phyloP scores from a whole-genome alignment of 2,329 filamentous ascomycete species.

The Nigrograna mackinnonii region DNA sequence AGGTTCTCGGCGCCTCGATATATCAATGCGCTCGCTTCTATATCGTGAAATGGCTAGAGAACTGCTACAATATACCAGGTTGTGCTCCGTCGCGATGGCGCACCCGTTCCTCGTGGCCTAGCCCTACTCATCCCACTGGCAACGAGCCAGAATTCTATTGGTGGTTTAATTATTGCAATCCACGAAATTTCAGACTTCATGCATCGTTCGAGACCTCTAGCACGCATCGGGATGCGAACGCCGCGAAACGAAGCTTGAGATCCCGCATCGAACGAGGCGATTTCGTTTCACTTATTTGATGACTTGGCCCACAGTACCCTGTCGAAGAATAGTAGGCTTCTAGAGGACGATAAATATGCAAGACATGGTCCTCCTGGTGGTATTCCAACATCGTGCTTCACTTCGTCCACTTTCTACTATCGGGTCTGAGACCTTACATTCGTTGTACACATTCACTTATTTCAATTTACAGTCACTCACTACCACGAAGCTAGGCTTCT shows the following conservation, averaged over 20 bases:
- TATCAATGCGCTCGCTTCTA: conserved; percentile 24
- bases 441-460: conserved; percentile 39
- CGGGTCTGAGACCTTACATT: conserved; percentile 44
- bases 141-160: no score
- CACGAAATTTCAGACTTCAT: conserved; percentile 17
- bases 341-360: no score
- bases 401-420: no score
- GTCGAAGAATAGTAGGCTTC: no score
- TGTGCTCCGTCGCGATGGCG: no score
- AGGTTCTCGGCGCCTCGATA: conserved; percentile 30
- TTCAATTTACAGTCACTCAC: conserved; percentile 19
- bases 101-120: no score
- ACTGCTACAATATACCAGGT: no score
- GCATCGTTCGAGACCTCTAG: conserved; percentile 12
- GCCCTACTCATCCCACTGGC: no score
- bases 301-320: conserved; percentile 32
- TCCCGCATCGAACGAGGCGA: conserved; percentile 6
- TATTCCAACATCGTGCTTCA: no score
- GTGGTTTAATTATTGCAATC: conserved; percentile 29
- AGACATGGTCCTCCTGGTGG: no score
- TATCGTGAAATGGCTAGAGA: conserved; percentile 13
- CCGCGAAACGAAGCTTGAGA: conserved; percentile 21
- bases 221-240: conserved; percentile 18
- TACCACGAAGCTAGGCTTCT: conserved; percentile 38
- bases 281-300: conserved; percentile 41